Base-by-base conservation (phyloP, 2,329 filamentous ascomycete genomes). In the Fusarium nelsonii region DNA sequence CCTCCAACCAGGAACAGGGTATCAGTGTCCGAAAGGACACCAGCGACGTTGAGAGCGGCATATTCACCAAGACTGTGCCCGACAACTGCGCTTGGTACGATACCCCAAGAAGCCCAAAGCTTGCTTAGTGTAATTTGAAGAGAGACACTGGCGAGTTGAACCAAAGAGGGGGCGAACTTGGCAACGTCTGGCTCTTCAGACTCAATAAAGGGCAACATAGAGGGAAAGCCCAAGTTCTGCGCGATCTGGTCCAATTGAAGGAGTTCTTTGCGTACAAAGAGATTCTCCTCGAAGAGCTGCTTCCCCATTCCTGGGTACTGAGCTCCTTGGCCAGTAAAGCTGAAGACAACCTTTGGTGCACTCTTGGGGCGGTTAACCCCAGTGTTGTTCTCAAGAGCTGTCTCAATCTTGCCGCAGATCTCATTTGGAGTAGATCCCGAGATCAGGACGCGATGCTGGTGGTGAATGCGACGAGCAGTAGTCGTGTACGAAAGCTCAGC, bases 1-100 rank as follows among this genome's bases (percentile, higher is more conserved):
- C 79, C 73, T 9, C 90, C 90, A 7, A 91, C 88, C 0, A 92
- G 80, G 44, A 85, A 87, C 11, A 93, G 80, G 65, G 87, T 84
- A 70, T 91, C 89, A 34, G 81, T 81, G 16, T 84, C 85, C 1
- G 87, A 88, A 16, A 91, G 79, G n/a, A 91, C 87, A 26, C 88
- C 89, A 44, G 88, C 86, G 12, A 86, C 83, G 56, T 87, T 80
- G 0, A 91, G 81, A 26, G 88, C 88, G 1, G 71, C 71, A 20
- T 72, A 72, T 3, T 73, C 69, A 1, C 71, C 71, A 3, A 72
- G 52, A 8, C 87, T 90, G 63, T 84, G 83, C 6, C 84, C 84
- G 5, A 85, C 68, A 5, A 85, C 82, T 2, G 77, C 82, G 36
- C 81, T 78, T 9, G 84, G 83, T 8, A 65, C 68, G 15, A 85